Base-by-base conservation (phyloP, 2,329 filamentous ascomycete genomes). In the Proliferodiscus dingleyae region DNA sequence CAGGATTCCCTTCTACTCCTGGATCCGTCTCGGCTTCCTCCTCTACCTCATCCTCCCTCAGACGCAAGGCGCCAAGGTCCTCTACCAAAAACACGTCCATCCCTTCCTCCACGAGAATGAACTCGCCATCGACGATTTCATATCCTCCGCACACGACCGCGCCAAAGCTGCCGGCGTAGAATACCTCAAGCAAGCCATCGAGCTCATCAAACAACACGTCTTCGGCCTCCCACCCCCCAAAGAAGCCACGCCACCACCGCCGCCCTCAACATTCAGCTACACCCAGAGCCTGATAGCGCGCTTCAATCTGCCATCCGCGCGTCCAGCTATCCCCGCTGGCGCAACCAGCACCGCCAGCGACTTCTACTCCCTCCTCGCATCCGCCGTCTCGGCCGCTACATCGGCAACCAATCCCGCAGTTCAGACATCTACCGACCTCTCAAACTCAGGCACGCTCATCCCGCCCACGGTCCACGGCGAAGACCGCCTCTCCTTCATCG, bases 41-140 rank as follows among this genome's bases (percentile, higher is more conserved):
- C 81, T 93, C 55, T 98, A 96, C 71, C 87, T 98, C 51, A 89
- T 97, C 61, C 81, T 95, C n/a, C 93, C 91, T 0, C 91, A 95
- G 67, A 93, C 89, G n/a, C 91, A 96, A 65, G 93, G 93, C 65
- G 89, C 90, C 46, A 85, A 86, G 50, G 71, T 85, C 59, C 73
- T 97, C 53, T 98, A 97, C 72, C 81, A 89, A 61, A 77, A 81
- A 51, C 82, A 93, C 66, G 74, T 97, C 50, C 85, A 95, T 66
- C 91, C 91, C 0, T 95, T 91, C 71, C 81, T 98, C 40, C 75
- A 81, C 60, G 78, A 89, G 50, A 91, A 98, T 66, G 93, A 97
- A 68, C 67, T 75, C 34, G 81, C 87, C 55, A 97, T 98, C 66
- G 93, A 98, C 62, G 81, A 88, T 51, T 84, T 95, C 62, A 96